Base-by-base conservation (phyloP, 805 yeast genomes). In the Ogataea siamensis region DNA sequence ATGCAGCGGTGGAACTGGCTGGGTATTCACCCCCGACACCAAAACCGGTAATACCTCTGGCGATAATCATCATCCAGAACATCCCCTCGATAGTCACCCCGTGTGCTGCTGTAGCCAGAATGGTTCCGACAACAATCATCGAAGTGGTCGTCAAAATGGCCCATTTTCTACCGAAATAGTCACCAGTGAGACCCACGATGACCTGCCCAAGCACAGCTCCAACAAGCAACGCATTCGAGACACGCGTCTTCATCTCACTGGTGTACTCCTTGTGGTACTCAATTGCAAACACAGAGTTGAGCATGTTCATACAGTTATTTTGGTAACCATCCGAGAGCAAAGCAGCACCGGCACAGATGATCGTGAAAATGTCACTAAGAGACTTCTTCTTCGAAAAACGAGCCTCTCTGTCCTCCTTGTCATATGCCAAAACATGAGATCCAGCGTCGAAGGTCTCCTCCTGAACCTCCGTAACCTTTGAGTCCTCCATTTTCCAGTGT, bases 1-100 rank as follows among this genome's bases (percentile, higher is more conserved):
- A 72, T 12, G 82, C 81, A 20, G 77, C 64, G 7, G 80, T 74
- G 5, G 83, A 78, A 34, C 80, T 73, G 46, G 78, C 71, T 7
- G 86, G 84, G 55, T 79, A 79, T 53, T 79, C 85, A 7, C 45
- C 84, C 45, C 84, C 85, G 42, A 78, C 76, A 49, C 93, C 93
- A 47, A 82, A 76, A 30, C 93, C 94, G 32, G 83, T 76, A 7
- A 81, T 70, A 50, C 91, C 91, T 58, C 91, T 70, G 44, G 76
- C 67, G n/a, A 83, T 77, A 31, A 78, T 74, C 52, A 83, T 64
- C 80, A 72, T 71, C 78, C 78, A 73, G 43, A 73, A 66, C 63
- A 73, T 58, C 7, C 74, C 74, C 8, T 60, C 40, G n/a, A 36
- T 34, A 12, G 77, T 47, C 2, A 44, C 52, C 26, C 84, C 84